phyloP scores from a whole-genome alignment of 2,329 filamentous ascomycete genomes.

The Aspergillus thermomutatus region DNA sequence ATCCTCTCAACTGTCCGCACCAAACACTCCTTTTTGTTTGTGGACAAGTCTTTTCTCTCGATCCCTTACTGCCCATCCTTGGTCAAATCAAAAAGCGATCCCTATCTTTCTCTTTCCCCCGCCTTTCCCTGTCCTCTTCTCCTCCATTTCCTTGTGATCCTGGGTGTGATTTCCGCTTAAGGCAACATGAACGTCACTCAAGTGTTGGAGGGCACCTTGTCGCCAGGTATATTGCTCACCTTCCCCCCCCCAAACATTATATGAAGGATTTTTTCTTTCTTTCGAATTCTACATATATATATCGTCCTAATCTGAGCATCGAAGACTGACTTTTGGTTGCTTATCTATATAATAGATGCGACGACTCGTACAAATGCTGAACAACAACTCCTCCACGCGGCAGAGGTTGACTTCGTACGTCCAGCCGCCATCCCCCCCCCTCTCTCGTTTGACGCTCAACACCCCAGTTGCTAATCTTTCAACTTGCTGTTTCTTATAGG shows the following conservation, averaged over 20 bases:
- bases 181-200: constrained; percentile 91
- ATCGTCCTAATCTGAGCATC: constrained; percentile 2
- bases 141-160: constrained; percentile 16
- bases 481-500: constrained; percentile 51
- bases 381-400: constrained; percentile 87
- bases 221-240: constrained; percentile 65
- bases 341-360: constrained; percentile 67
- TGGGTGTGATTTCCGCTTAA: constrained; percentile 22
- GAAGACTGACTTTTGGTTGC: constrained; percentile 33
- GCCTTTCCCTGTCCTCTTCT: constrained; percentile 8
- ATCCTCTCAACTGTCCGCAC: constrained; percentile 2
- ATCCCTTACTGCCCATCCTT: not conserved
- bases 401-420: constrained; percentile 91
- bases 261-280: not conserved
- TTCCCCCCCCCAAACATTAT: not conserved
- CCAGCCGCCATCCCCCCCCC: constrained; percentile 31
- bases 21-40: not conserved
- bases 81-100: not conserved
- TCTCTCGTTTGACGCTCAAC: constrained; percentile 7
- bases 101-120: not conserved
- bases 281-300: not conserved
- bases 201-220: constrained; percentile 95
- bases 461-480: constrained; percentile 22
- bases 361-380: constrained; percentile 86
- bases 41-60: not conserved